Percentiles rank a stretch among this genome's conserved stretches.
Evolutionary conservation across 139 green algal species (phyloP).

Genomic region (Desmodesmus armatus): DNA sequence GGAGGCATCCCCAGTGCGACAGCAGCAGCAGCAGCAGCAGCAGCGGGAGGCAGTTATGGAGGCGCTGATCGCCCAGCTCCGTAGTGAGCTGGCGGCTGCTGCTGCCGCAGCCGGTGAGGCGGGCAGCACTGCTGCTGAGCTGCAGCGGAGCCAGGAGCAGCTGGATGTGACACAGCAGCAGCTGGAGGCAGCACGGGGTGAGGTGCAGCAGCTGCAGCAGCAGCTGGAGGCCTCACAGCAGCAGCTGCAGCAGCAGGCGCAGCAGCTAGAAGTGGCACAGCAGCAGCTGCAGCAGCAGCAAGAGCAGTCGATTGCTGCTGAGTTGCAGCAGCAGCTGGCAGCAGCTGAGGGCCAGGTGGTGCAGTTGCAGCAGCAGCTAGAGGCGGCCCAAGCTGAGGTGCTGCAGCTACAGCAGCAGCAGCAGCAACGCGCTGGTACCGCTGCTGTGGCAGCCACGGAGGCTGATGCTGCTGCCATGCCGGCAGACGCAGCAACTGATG

Average conservation of each 20-base stretch:
- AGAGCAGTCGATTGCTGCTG: not conserved
- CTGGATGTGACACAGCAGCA: not conserved
- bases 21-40: not conserved
- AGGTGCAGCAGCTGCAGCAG: not conserved
- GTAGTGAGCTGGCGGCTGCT: not conserved
- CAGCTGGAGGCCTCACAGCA: not conserved
- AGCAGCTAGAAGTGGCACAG: not conserved
- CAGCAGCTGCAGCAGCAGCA: not conserved
- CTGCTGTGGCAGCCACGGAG: not conserved
- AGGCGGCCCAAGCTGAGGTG: not conserved
- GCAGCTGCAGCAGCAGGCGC: not conserved
- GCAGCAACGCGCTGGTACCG: not conserved
- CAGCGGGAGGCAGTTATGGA: not conserved
- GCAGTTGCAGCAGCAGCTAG: constrained; percentile 11
- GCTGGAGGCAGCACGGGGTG: not conserved
- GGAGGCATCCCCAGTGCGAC: too few species aligned
- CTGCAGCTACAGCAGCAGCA: not conserved
- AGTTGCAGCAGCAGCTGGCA: not conserved
- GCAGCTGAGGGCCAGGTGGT: not conserved
- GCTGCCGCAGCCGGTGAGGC: not conserved
- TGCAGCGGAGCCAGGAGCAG: constrained; percentile 1
- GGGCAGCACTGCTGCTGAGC: not conserved
- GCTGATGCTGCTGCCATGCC: too few species aligned
- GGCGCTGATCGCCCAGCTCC: not conserved
- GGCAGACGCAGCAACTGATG: not conserved